Conservation (phyloP, 441 rosid genomes). For the Rhodomyrtus psidioides region DNA sequence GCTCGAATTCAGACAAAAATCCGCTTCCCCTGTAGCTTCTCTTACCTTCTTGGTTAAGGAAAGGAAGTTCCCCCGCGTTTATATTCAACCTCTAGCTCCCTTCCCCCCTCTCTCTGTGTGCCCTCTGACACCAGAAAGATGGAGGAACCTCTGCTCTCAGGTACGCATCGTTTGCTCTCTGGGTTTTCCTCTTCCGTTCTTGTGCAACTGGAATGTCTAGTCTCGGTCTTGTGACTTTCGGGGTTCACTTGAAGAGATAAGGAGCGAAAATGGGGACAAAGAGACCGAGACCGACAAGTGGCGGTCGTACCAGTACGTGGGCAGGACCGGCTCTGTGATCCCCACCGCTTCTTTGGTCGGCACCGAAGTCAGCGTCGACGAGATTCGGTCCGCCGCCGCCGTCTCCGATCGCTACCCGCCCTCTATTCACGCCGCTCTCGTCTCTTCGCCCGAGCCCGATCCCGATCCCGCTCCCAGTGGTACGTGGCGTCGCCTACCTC, state of each 20-base stretch:
- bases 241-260: conserved; percentile 19
- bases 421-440: conserved; percentile 60
- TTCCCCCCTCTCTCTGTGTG: background rate
- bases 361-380: conserved; percentile 73
- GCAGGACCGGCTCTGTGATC: conserved; percentile 52
- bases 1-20: background rate
- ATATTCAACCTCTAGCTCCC: background rate
- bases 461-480: conserved; percentile 62
- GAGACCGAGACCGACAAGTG: conserved; percentile 43
- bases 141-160: conserved; percentile 88
- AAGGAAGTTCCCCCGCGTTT: background rate
- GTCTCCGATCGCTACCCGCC: conserved; percentile 58
- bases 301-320: conserved; percentile 74
- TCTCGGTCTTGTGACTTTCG: background rate
- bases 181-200: background rate
- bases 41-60: conserved; percentile 35
- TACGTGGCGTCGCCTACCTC: conserved; percentile 1
- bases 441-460: conserved; percentile 57
- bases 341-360: conserved; percentile 61
- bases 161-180: conserved; percentile 14
- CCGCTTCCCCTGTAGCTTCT: background rate
- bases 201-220: background rate
- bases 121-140: conserved; percentile 6
- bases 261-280: conserved; percentile 27
- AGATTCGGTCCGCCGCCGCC: conserved; percentile 71